These are phyloP conservation scores for Lachnellula cervina DNA, from an alignment of 2,329 filamentous ascomycete genomes.

Conservation along the genomic window DNA sequence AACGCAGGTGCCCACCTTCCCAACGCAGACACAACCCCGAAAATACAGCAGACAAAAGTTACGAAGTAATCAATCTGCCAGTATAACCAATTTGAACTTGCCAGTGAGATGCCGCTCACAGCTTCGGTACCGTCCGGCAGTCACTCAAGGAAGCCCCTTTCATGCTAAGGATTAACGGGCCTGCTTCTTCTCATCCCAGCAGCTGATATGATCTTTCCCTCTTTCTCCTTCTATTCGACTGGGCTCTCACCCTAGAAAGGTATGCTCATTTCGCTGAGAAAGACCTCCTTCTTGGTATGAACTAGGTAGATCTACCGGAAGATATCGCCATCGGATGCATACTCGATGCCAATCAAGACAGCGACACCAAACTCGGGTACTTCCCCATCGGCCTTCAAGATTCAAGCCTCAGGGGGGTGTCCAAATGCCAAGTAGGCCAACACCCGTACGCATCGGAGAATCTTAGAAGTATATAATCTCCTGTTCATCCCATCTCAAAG, in stretches of 20 bases:
- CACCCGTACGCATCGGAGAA: neutral
- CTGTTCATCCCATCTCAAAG: conserved; percentile 2
- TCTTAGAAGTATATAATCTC: conserved; percentile 19
- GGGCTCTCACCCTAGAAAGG: conserved; percentile 11
- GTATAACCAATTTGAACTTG: neutral
- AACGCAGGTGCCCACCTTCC: conserved; percentile 8
- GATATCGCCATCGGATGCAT: conserved; percentile 2
- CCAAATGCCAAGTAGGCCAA: too few relatives aligned
- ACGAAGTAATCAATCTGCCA: too few relatives aligned
- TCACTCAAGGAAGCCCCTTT: conserved; percentile 10
- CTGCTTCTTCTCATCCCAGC: neutral
- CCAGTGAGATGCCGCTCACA: neutral
- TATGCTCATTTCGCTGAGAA: conserved; percentile 8
- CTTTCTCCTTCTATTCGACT: neutral
- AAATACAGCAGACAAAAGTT: neutral
- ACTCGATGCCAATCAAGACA: conserved; percentile 5
- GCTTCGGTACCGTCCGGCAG: conserved; percentile 1
- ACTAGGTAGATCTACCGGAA: conserved; percentile 1
- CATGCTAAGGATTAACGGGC: conserved; percentile 7
- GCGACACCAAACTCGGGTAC: neutral
- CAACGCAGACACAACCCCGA: conserved; percentile 8
- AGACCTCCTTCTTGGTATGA: conserved; percentile 14
- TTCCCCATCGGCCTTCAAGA: too few relatives aligned
- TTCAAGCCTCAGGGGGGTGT: too few relatives aligned
- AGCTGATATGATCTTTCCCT: conserved; percentile 5